Evolutionary conservation across 2,329 filamentous ascomycete species (phyloP).

Genomic region (Penicillium crustosum): DNA sequence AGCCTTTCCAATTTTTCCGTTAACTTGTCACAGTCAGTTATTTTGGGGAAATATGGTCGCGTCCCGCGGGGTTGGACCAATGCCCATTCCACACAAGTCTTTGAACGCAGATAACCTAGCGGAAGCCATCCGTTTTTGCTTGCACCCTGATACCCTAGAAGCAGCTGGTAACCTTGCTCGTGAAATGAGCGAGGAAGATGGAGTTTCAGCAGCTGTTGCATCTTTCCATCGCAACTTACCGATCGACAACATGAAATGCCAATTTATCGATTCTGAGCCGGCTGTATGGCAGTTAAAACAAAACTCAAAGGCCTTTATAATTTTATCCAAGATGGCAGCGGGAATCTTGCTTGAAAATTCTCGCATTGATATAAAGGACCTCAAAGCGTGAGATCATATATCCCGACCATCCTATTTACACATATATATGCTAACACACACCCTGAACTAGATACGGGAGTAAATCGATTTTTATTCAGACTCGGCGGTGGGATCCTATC

Average conservation of each 20-base stretch:
- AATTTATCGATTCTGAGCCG: slow-evolving; percentile 22
- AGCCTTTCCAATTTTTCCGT: background rate
- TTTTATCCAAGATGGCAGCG: slow-evolving; percentile 23
- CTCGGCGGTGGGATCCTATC: slow-evolving; percentile 34
- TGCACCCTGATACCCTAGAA: slow-evolving; percentile 37
- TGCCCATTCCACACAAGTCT: slow-evolving; percentile 48
- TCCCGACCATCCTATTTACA: background rate
- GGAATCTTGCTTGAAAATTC: slow-evolving; percentile 23
- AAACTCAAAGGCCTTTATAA: background rate
- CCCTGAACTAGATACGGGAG: slow-evolving; percentile 19
- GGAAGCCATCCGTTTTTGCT: slow-evolving; percentile 46
- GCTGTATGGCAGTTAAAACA: slow-evolving; percentile 29
- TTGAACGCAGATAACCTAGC: slow-evolving; percentile 48
- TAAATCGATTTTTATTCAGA: slow-evolving; percentile 31
- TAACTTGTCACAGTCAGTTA: slow-evolving; percentile 37
- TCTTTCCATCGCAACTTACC: slow-evolving; percentile 45
- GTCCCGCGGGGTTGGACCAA: slow-evolving; percentile 49
- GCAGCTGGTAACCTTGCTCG: slow-evolving; percentile 39
- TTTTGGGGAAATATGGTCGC: slow-evolving; percentile 57
- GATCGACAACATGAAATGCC: slow-evolving; percentile 22
- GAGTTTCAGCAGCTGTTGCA: slow-evolving; percentile 42
- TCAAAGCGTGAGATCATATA: slow-evolving; percentile 13
- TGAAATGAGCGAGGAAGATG: slow-evolving; percentile 45
- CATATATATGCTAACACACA: background rate
- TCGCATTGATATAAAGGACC: slow-evolving; percentile 15